These are phyloP conservation scores for Botrytis sinoallii DNA, from an alignment of 2,329 filamentous ascomycete genomes.

Conservation along the genomic window DNA sequence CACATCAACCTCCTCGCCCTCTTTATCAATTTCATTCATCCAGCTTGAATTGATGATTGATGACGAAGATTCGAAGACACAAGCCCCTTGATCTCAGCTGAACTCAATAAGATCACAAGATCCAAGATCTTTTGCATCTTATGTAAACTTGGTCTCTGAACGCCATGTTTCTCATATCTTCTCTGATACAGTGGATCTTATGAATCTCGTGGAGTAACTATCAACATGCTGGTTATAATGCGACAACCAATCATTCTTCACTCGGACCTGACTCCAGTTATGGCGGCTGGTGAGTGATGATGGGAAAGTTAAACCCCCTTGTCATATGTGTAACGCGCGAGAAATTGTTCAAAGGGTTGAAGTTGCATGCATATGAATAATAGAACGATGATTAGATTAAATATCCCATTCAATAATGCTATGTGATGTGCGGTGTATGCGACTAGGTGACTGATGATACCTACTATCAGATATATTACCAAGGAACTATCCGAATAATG, in stretches of 20 bases:
- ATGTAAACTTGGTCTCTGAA: neutral
- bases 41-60: neutral
- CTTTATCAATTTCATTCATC: neutral
- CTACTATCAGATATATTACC: too few species aligned
- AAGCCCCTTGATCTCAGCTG: neutral
- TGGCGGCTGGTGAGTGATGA: neutral
- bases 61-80: neutral
- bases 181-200: slow-evolving; percentile 2
- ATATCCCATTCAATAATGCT: neutral
- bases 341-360: neutral
- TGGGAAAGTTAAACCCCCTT: neutral
- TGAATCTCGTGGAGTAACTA: slow-evolving; percentile 12
- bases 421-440: neutral
- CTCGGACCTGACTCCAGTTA: slow-evolving; percentile 12
- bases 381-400: neutral
- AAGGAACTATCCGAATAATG: neutral
- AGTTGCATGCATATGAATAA: neutral
- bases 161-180: slow-evolving; percentile 5
- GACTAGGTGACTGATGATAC: neutral
- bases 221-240: neutral
- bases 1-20: neutral
- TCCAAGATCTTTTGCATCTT: neutral
- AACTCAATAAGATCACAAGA: neutral
- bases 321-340: slow-evolving; percentile 14
- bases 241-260: slow-evolving; percentile 13